Evolutionary conservation across 305 asterid genomes (phyloP).

Genomic region (Plantago coronopus): DNA sequence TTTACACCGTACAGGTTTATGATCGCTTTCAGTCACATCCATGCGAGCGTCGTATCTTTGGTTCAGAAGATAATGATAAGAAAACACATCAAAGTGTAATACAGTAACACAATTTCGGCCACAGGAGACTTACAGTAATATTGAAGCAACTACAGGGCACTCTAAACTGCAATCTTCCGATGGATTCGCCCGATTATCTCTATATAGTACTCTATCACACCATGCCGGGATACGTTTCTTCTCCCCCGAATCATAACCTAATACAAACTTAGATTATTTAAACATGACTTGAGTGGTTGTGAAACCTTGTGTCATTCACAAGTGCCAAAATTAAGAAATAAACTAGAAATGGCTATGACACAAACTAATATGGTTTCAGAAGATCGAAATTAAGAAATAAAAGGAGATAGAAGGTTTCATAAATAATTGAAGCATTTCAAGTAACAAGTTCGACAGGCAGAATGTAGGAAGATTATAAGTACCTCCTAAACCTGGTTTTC

Average conservation of each 20-base stretch:
- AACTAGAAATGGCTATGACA: too few species aligned
- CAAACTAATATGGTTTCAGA: too few species aligned
- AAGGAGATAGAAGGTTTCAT: too few species aligned
- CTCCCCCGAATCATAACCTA: constrained; percentile 97
- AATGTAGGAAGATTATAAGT: constrained; percentile 1
- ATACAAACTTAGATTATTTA: background rate
- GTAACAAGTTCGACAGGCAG: too few species aligned
- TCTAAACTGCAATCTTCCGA: constrained; percentile 64
- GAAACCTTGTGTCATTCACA: too few species aligned
- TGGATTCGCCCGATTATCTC: constrained; percentile 65
- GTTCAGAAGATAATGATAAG: background rate
- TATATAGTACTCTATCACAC: constrained; percentile 83
- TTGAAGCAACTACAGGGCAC: constrained; percentile 84
- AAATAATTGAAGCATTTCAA: too few species aligned
- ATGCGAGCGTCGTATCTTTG: constrained; percentile 81
- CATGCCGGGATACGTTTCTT: constrained; percentile 95
- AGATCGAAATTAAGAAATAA: too few species aligned
- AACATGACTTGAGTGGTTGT: too few species aligned
- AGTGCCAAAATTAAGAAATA: too few species aligned
- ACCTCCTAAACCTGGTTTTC: constrained; percentile 96
- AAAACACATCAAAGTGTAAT: background rate
- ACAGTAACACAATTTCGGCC: background rate
- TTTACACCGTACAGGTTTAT: constrained; percentile 93
- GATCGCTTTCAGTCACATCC: constrained; percentile 96
- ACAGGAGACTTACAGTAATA: constrained; percentile 53